These are phyloP conservation scores for Chalciporus sphaerocephalus DNA, from an alignment of 768 basidiomycete genomes.

Conservation along the genomic window DNA sequence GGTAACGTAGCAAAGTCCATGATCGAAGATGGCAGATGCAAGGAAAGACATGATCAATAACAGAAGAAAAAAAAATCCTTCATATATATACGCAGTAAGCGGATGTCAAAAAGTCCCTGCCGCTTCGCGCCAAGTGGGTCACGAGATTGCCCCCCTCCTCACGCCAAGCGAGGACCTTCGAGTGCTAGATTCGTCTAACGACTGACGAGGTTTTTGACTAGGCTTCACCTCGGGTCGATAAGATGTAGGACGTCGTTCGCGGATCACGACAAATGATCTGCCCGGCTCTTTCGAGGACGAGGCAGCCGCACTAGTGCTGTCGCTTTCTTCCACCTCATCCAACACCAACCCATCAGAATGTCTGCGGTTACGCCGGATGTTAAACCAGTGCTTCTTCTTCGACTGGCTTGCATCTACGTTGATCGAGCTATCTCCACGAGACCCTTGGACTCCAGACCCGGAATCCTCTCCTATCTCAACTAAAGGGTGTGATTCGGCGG, in stretches of 20 bases:
- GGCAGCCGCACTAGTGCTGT: conserved; percentile 26
- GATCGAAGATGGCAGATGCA: conserved; percentile 16
- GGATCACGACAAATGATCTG: conserved; percentile 67
- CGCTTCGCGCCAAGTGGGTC: conserved; percentile 4
- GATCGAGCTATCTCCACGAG: conserved; percentile 16
- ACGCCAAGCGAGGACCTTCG: conserved; percentile 26
- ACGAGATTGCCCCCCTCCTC: conserved; percentile 28
- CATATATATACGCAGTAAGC: conserved; percentile 14
- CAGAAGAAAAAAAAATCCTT: conserved; percentile 1
- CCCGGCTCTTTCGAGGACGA: conserved; percentile 35
- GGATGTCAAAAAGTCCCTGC: conserved; percentile 11
- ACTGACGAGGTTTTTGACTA: conserved; percentile 25
- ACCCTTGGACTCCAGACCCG: conserved; percentile 2
- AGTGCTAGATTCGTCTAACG: conserved; percentile 27
- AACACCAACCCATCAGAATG: conserved; percentile 52
- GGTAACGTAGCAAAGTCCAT: conserved; percentile 25
- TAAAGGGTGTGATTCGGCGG: conserved; percentile 20
- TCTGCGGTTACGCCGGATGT: conserved; percentile 53
- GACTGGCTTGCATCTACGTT: conserved; percentile 44
- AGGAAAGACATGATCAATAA: conserved; percentile 11
- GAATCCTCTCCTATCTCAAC: conserved; percentile 12
- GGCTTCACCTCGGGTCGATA: conserved; percentile 21
- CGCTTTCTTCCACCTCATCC: conserved; percentile 22
- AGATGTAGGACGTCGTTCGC: conserved; percentile 47
- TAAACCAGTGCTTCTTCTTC: conserved; percentile 71